Base-by-base conservation (phyloP, 345 rosid genomes). In the Lumnitzera racemosa region DNA sequence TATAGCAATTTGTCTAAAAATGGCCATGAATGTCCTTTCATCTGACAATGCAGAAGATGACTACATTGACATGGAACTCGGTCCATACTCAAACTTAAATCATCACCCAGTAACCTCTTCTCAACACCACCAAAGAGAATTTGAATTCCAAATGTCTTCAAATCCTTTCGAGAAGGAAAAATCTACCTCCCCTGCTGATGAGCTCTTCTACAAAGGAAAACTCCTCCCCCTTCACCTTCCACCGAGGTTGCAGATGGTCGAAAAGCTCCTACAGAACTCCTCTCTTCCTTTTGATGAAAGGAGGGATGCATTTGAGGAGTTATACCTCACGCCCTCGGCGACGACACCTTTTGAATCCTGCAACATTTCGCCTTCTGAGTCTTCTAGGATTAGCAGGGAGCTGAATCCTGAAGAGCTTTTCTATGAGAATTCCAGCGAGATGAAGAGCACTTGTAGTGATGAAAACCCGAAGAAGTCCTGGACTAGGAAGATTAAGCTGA, bases 131-230 rank as follows among this genome's bases (percentile, higher is more conserved):
- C 71, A 80, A 20, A 68, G 83, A 67, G 97, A 94, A 74, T 94
- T 94, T 11, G 97, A 94, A 78, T 94, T 94, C 66, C 91, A 88
- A 64, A 87, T 83, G 97, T 76, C 87, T 69, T 77, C 87, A 50
- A 24, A 69, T 62, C 49, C 77, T 56, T 57, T 55, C 9, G 86
- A 77, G 29, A 80, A 29, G 67, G 83, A 80, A 46, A 61, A 73
- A 4, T 72, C 81, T 20, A 68, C 87, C 64, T 90, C 89, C 23
- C 95, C 95, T 0, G 99, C 99, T 2, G 99, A 94, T 53, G 92
- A 90, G 57, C 97, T 94, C 51, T 94, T 94, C 77, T 90, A 83
- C 92, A 90, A 80, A 56, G 99, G 99, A 46, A 88, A 86, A 67
- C 92, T 94, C 43, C 97, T 90, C 43, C 99, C 99, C 59, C 95